Conservation (phyloP, 228 moss, liverwort and hornwort genomes). For the Sphagnum magellanicum region DNA sequence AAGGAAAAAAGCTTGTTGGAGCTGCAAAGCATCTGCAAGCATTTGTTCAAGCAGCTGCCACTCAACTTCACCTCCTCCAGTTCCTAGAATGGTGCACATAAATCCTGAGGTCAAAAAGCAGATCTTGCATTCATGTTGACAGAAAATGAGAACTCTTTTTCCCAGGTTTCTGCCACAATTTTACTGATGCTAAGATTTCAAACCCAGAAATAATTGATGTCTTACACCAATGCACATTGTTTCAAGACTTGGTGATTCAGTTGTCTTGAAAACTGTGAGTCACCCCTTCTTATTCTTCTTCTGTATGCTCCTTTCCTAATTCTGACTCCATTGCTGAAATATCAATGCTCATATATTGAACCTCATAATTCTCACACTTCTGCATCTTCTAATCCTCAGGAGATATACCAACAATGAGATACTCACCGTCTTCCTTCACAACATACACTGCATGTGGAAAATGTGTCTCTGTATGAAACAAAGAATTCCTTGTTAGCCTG, state of each 20-base stretch:
- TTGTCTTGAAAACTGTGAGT: not conserved
- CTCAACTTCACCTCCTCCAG: too few relatives aligned
- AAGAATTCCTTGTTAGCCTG: not conserved
- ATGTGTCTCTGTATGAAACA: constrained; percentile 15
- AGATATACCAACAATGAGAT: constrained; percentile 9
- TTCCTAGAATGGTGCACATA: too few relatives aligned
- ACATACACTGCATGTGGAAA: constrained; percentile 17
- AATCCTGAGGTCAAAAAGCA: not conserved
- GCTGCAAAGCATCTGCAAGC: too few relatives aligned
- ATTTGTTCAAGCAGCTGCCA: too few relatives aligned
- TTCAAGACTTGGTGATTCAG: not conserved
- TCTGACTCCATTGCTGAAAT: not conserved
- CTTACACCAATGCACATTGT: not conserved
- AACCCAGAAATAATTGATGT: too few relatives aligned
- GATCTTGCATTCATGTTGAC: not conserved
- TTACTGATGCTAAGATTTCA: too few relatives aligned
- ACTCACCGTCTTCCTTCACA: constrained; percentile 13
- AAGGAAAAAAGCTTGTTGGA: too few relatives aligned
- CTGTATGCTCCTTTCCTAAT: not conserved
- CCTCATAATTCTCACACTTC: not conserved
- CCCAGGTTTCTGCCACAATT: not conserved
- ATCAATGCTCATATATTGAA: not conserved
- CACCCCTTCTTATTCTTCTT: not conserved
- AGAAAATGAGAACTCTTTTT: not conserved
- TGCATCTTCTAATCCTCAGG: not conserved